Evolutionary conservation across 352 stramenopile genomes (phyloP).

Genomic region (Elongisporangium prolatum): DNA sequence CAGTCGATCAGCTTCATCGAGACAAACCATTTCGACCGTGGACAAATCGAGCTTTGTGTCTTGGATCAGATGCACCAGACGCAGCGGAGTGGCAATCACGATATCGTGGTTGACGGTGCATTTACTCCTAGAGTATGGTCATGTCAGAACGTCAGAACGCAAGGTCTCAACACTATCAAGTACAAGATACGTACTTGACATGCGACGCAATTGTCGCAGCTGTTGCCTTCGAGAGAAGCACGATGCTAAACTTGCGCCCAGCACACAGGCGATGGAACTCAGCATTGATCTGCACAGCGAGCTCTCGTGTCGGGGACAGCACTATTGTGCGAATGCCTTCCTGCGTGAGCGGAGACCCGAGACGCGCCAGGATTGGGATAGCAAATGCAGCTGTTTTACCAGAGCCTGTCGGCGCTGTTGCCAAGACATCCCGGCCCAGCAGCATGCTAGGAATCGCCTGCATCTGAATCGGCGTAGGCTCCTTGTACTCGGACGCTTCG

Average conservation of each 20-base stretch:
- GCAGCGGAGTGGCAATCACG: slow-evolving; percentile 95
- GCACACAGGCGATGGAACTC: slow-evolving; percentile 91
- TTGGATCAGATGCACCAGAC: slow-evolving; percentile 90
- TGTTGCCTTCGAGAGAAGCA: slow-evolving; percentile 92
- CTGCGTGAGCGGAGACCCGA: slow-evolving; percentile 37
- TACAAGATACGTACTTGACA: slow-evolving; percentile 38
- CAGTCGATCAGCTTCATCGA: slow-evolving; percentile 99
- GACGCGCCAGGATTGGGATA: slow-evolving; percentile 90
- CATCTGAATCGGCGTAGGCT: slow-evolving; percentile 99
- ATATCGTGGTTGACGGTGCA: slow-evolving; percentile 89
- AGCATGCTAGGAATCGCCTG: slow-evolving; percentile 91
- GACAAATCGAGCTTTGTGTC: slow-evolving; percentile 79
- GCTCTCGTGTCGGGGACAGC: slow-evolving; percentile 95
- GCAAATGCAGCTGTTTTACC: slow-evolving; percentile 98
- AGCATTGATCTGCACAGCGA: slow-evolving; percentile 95
- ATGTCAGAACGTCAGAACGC: background rate
- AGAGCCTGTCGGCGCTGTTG: slow-evolving; percentile 94
- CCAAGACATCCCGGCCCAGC: slow-evolving; percentile 91
- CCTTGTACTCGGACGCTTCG: slow-evolving; percentile 93
- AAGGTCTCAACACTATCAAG: too few relatives aligned
- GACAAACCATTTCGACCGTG: slow-evolving; percentile 91
- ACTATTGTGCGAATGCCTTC: slow-evolving; percentile 90
- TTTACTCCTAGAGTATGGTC: slow-evolving; percentile 53
- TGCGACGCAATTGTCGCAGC: slow-evolving; percentile 66
- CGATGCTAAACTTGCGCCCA: slow-evolving; percentile 86